phyloP scores from a whole-genome alignment of 208 protist species.

The Jaenimonas drosophilae region DNA sequence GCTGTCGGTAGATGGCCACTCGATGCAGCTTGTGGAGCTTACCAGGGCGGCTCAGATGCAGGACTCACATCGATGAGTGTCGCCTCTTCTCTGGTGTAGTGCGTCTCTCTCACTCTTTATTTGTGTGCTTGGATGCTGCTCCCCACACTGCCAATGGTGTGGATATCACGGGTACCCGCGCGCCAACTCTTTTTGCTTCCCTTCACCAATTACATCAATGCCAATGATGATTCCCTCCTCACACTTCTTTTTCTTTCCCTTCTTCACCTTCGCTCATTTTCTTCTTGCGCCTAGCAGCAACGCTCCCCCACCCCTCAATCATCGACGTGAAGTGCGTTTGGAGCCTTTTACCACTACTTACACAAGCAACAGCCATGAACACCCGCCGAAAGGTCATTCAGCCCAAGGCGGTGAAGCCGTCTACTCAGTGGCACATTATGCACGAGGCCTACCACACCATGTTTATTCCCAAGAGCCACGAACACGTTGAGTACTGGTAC shows the following conservation, averaged over 20 bases:
- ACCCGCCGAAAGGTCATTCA: slow-evolving; percentile 51
- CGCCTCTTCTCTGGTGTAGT: too few species aligned
- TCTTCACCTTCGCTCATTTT: slow-evolving; percentile 1
- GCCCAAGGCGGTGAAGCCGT: slow-evolving; percentile 31
- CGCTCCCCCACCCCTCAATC: not conserved
- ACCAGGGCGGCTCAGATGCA: too few species aligned
- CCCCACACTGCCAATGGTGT: too few species aligned
- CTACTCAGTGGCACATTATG: slow-evolving; percentile 75
- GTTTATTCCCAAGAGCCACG: slow-evolving; percentile 24
- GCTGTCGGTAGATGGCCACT: slow-evolving; percentile 12
- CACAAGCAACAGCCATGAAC: slow-evolving; percentile 43
- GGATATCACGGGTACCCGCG: too few species aligned
- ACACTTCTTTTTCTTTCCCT: slow-evolving; percentile 1
- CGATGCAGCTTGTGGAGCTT: not conserved
- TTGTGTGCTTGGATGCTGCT: too few species aligned
- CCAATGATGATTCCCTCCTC: not conserved
- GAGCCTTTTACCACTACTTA: not conserved
- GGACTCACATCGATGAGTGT: too few species aligned
- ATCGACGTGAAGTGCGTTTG: not conserved
- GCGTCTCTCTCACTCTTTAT: too few species aligned
- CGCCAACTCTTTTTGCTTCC: not conserved
- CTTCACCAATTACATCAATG: not conserved
- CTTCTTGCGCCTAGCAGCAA: not conserved
- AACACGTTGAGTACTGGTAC: slow-evolving; percentile 83
- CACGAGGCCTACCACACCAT: slow-evolving; percentile 59